Base-by-base conservation (phyloP, 768 basidiomycete genomes). In the Solioccasus polychromus region DNA sequence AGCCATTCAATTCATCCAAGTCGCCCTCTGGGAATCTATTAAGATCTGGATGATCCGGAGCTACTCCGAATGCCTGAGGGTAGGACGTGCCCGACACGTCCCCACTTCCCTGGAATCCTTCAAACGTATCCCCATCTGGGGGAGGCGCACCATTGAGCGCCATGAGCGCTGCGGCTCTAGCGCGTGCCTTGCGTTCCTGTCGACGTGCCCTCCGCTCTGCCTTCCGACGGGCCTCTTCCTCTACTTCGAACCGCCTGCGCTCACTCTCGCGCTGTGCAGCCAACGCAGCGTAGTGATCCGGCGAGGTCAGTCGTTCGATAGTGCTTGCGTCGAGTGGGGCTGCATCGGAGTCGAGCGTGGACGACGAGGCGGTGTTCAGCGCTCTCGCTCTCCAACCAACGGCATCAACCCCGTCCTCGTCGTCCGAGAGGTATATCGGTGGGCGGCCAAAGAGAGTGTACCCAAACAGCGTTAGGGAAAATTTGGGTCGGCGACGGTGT, bases 271-370 rank as follows among this genome's bases (percentile, higher is more conserved):
- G 59, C 60, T 47, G 66, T 28, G 66, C 63, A 24, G 55, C 65
- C 0, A 59, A 48, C 2, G 48, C 58, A 3, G 59, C 67, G 19
- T 40, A 42, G 14, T 67, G 71, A 48, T 64, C 70, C 0, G 73
- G 70, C 0, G 72, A 68, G 6, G 80, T 74, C 29, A 82, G 55
- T 23, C 69, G 70, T 40, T 71, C 75, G 44, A 88, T 85, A 15
- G 73, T 68, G 9, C 76, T 71, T 7, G 77, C 62, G 40, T 83
- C 82, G 12, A 88, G 68, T 1, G 79, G 79, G 5, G 84, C 77
- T 3, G 86, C 85, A 50, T 88, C 86, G 1, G 82, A 80, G 62
- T 88, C 86, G 34, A 85, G 73, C 5, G 82, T 82, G 5, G 69
- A 64, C 3, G 71, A 63, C 18, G 66, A 68, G 8, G 50, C 24